phyloP scores from a whole-genome alignment of 352 stramenopile genomes.

The Plasmopara muralis region DNA sequence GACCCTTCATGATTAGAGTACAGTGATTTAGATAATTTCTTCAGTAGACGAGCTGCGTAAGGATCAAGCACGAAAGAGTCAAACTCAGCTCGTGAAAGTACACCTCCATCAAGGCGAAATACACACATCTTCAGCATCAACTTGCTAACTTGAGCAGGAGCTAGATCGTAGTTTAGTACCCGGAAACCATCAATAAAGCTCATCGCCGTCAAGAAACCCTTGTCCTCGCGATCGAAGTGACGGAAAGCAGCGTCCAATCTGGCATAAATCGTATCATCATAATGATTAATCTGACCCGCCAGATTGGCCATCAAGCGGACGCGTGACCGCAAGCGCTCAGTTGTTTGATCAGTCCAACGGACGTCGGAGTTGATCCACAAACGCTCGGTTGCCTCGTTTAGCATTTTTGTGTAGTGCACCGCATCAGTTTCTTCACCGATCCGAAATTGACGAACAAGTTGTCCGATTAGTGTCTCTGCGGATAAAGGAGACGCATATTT shows the following conservation, averaged over 20 bases:
- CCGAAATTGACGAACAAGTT: conserved; percentile 54
- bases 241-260: conserved; percentile 45
- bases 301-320: conserved; percentile 34
- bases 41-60: conserved; percentile 26
- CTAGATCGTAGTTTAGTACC: conserved; percentile 39
- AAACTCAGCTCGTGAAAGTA: conserved; percentile 68
- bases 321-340: conserved; percentile 37
- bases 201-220: conserved; percentile 41
- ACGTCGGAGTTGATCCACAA: conserved; percentile 5
- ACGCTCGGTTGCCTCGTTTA: conserved; percentile 16
- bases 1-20: conserved; percentile 16
- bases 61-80: conserved; percentile 72
- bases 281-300: conserved; percentile 25
- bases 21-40: conserved; percentile 29
- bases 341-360: conserved; percentile 13
- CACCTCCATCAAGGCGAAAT: conserved; percentile 32
- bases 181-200: conserved; percentile 31
- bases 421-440: conserved; percentile 17
- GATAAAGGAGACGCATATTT: conserved; percentile 13
- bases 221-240: conserved; percentile 56
- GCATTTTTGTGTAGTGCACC: conserved; percentile 35
- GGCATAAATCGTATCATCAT: conserved; percentile 18
- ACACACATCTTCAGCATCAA: conserved; percentile 37
- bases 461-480: conserved; percentile 37
- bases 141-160: conserved; percentile 25